Conservation (phyloP, 305 asterid species). For the Fraxinus angustifolia region DNA sequence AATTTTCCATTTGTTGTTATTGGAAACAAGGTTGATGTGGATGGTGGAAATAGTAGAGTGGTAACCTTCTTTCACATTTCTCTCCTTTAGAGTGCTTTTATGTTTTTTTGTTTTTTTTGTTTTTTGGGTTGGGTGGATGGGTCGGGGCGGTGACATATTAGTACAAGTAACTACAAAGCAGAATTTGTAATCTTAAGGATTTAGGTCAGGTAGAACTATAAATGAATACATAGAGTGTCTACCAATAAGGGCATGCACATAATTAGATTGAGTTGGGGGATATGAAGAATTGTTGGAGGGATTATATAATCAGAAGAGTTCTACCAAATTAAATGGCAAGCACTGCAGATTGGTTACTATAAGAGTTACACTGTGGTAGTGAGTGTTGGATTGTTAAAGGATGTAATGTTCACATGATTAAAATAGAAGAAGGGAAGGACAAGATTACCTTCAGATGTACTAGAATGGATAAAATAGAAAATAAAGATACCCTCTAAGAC, state of each 20-base stretch:
- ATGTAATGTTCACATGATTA: neutral
- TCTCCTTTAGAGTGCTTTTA: neutral
- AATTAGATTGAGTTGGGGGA: neutral
- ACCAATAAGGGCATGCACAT: neutral
- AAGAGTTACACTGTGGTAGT: neutral
- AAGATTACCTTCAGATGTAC: neutral
- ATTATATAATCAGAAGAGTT: neutral
- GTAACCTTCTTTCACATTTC: constrained; percentile 36
- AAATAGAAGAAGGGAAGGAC: neutral
- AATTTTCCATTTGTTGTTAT: constrained; percentile 95
- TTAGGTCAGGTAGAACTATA: neutral
- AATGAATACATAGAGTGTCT: neutral
- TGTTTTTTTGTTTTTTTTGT: neutral
- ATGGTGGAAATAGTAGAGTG: constrained; percentile 97
- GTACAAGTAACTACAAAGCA: neutral
- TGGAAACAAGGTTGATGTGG: constrained; percentile 92
- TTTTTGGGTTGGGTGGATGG: neutral
- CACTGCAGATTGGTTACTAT: neutral
- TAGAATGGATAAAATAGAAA: neutral
- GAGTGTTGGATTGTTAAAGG: neutral
- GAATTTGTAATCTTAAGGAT: neutral
- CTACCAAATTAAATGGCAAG: neutral
- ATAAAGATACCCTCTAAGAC: neutral
- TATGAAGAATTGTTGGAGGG: neutral
- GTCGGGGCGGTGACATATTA: neutral